Evolutionary conservation across 805 yeast species (phyloP), one percentile per base, ranked within the genome.

Genomic region (Cyberlindnera samutprakarnensis): DNA sequence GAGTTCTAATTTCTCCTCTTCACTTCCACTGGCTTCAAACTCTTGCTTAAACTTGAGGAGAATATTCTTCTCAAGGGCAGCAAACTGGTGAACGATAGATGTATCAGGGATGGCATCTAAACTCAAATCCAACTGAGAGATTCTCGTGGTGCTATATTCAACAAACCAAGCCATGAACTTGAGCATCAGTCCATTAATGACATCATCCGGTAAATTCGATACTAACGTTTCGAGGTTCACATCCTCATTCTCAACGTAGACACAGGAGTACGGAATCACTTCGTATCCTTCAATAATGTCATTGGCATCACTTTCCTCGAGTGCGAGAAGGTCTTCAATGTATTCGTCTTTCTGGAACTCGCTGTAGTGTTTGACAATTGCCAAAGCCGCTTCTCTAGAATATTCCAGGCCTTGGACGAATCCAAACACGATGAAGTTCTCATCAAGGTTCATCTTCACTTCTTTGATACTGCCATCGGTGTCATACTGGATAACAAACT

Each of bases 351-450:
- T 25, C 11, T 31, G 35, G 1, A 25, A 28, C n/a, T 35, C 40
- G 24, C 37, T 29, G 6, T 36, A 24, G 7, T 28, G 25, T 12
- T 38, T 39, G n/a, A 47, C 39, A 13, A 49, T 42, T 1, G 28
- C 33, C 8, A 42, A 10, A 2, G 53, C 53, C 3, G 37, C 36
- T 6, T 43, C 48, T 6, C 15, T 23, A 25, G 32, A 29, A 25
- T 47, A 49, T 20, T 24, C 33, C 23, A 51, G 14, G 1, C 44
- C 53, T 7, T 50, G 49, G 6, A 37, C 17, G 28, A 62, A 49
- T 4, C 57, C 56, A 32, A 58, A 49, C 23, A 56, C 57, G 2
- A 58, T 51, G 32, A 49, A 57, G 30, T 56, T 58, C 15, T 55
- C 56, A 24, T 49, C 50, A 25, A 56, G 28, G 30, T 54, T 54